These are phyloP conservation scores for Zalaria obscura DNA, from an alignment of 2,329 filamentous ascomycete genomes.

Conservation along the genomic window DNA sequence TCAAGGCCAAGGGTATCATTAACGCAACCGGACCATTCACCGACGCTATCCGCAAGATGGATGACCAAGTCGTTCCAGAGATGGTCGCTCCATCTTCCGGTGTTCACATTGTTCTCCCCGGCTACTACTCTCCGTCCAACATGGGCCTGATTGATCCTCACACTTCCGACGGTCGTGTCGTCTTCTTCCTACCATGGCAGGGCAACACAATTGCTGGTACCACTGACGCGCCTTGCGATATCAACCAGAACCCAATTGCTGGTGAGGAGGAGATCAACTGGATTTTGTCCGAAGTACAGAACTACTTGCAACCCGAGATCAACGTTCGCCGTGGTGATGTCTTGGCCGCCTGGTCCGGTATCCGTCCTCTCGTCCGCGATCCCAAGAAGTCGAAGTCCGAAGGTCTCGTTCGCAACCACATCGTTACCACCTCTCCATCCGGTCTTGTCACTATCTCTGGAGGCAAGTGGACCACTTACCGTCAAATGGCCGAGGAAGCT, in stretches of 20 bases:
- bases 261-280: conserved; percentile 76
- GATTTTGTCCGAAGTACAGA: conserved; percentile 72
- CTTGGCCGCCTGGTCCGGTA: conserved; percentile 81
- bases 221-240: conserved; percentile 63
- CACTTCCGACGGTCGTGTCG: conserved; percentile 77
- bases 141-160: conserved; percentile 82
- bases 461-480: conserved; percentile 87
- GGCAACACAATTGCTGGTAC: conserved; percentile 85
- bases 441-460: conserved; percentile 75
- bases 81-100: conserved; percentile 79
- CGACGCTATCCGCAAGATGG: conserved; percentile 74
- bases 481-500: conserved; percentile 83
- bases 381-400: conserved; percentile 76
- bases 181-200: conserved; percentile 90
- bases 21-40: conserved; percentile 84
- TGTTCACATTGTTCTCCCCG: conserved; percentile 74
- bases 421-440: conserved; percentile 65
- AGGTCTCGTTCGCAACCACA: conserved; percentile 74
- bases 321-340: conserved; percentile 74
- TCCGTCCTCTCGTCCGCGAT: conserved; percentile 73
- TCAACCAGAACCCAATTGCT: conserved; percentile 60
- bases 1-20: conserved; percentile 68
- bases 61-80: conserved; percentile 55
- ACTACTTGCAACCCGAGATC: conserved; percentile 73
- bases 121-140: conserved; percentile 71